These are phyloP conservation scores for Globisporangium mamillatum DNA, from an alignment of 352 stramenopile species.

Conservation along the genomic window DNA sequence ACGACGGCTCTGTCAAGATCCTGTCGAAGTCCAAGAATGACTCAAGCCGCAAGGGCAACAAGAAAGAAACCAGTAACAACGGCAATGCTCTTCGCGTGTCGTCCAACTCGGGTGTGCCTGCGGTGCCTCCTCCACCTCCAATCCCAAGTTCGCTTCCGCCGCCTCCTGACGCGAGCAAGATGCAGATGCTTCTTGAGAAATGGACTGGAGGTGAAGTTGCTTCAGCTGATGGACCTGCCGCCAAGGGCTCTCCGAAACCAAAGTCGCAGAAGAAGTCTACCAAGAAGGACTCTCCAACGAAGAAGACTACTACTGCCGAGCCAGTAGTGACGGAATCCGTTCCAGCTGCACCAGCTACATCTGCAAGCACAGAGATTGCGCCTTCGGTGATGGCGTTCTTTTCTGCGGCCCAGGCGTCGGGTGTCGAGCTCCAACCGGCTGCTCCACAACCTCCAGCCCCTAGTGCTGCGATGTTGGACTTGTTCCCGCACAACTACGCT, in stretches of 20 bases:
- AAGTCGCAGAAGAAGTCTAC: neutral
- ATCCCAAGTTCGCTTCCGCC: constrained; percentile 11
- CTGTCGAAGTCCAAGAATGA: constrained; percentile 10
- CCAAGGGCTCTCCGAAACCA: constrained; percentile 2
- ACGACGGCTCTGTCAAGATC: constrained; percentile 13
- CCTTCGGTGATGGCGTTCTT: constrained; percentile 24
- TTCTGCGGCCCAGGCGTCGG: constrained; percentile 16
- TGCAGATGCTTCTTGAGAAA: constrained; percentile 59
- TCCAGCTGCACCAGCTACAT: neutral
- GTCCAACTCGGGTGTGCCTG: constrained; percentile 1
- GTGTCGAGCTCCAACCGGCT: constrained; percentile 10
- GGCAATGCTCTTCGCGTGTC: constrained; percentile 7
- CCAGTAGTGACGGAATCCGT: neutral
- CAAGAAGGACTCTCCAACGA: neutral
- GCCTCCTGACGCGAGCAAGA: constrained; percentile 25
- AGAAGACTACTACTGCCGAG: neutral
- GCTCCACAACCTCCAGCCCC: constrained; percentile 2
- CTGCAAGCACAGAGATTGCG: constrained; percentile 4
- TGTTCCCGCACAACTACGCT: constrained; percentile 61
- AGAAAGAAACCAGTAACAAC: neutral
- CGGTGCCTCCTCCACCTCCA: constrained; percentile 11
- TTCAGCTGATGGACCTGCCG: constrained; percentile 6
- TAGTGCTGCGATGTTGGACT: constrained; percentile 25
- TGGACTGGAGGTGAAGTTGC: constrained; percentile 41
- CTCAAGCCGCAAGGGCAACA: neutral